Base-by-base conservation (phyloP, 2,329 filamentous ascomycete species). In the Emergomyces africanus region DNA sequence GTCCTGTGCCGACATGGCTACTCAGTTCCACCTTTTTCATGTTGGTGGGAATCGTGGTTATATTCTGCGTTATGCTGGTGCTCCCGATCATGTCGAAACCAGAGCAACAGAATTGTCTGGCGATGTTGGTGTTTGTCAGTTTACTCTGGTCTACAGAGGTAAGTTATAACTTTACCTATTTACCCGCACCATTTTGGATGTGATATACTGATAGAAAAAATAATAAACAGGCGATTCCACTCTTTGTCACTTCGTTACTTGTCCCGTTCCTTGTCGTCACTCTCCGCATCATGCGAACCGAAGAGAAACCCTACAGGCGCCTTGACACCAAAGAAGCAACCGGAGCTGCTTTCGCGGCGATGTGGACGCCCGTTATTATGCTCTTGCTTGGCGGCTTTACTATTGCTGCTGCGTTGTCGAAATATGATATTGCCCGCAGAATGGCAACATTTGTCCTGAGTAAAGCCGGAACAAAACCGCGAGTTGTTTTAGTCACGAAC, bases 331-430 rank as follows among this genome's bases (percentile, higher is more conserved):
- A 91, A 70, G 81, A 84, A 49, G 91, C 94, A 0, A 89, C 92
- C 0, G 79, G 82, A 33, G 92, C 88, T 67, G 87, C 96, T 60
- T 97, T 99, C 67, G 81, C 90, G 4, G 87, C 94, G 30, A 99
- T 99, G 94, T 99, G 94, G 94, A 96, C 92, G 3, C 92, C 94
- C 0, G 94, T 99, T 59, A 99, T 99, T 66, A 97, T 99, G 94
- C 83, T 99, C 18, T 79, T 99, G 25, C 84, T 99, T 0, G 94
- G 94, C 65, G 94, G 94, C 37, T 99, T 99, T 69, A 96, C 94
- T 1, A 86, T 99, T 58, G 94, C 94, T 10, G 94, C 94, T 0
- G 95, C 94, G 0, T 76, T 99, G 59, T 96, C 90, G 54, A 99
- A 99, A 72, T 96, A 95, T 74, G 94, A 91, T 66, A 97, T 99